Conservation (phyloP, 2,329 filamentous ascomycete species). For the Trichoderma koningiopsis region DNA sequence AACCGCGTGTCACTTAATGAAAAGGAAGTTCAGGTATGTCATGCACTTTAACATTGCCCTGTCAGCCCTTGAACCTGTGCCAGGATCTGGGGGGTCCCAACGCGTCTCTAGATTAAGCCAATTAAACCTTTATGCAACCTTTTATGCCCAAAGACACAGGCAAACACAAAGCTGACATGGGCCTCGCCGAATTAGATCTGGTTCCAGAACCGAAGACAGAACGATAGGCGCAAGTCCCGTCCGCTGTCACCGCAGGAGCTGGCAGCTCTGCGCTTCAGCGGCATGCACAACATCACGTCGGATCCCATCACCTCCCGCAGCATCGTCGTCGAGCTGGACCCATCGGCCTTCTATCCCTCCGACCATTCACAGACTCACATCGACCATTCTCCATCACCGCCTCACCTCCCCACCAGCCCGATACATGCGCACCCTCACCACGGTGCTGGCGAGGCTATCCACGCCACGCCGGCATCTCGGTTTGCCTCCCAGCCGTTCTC, state of each 20-base stretch:
- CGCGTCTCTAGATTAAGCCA: slow-evolving; percentile 13
- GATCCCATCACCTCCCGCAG: slow-evolving; percentile 42
- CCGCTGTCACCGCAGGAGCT: slow-evolving; percentile 80
- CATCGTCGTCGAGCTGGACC: slow-evolving; percentile 35
- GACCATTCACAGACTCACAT: slow-evolving; percentile 34
- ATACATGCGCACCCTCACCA: slow-evolving; percentile 30
- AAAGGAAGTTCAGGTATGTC: slow-evolving; percentile 90
- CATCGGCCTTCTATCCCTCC: slow-evolving; percentile 32
- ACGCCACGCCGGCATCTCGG: slow-evolving; percentile 32
- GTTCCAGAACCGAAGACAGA: slow-evolving; percentile 96
- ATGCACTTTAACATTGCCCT: background rate
- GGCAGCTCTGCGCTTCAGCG: slow-evolving; percentile 59
- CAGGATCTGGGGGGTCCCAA: slow-evolving; percentile 12
- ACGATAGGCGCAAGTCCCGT: slow-evolving; percentile 84
- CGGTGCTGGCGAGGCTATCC: slow-evolving; percentile 32
- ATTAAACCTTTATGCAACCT: slow-evolving; percentile 21
- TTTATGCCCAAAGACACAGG: slow-evolving; percentile 1
- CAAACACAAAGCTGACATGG: slow-evolving; percentile 21
- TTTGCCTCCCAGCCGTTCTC: slow-evolving; percentile 13
- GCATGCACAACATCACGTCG: slow-evolving; percentile 54
- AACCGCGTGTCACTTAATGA: slow-evolving; percentile 84
- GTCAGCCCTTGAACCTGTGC: background rate
- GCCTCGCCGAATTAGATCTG: slow-evolving; percentile 67
- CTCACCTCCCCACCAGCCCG: slow-evolving; percentile 33
- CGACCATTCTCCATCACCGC: slow-evolving; percentile 34